Evolutionary conservation across 2,329 filamentous ascomycete species (phyloP), one percentile per base, ranked within the genome.

Genomic region (Colletotrichum lupini): DNA sequence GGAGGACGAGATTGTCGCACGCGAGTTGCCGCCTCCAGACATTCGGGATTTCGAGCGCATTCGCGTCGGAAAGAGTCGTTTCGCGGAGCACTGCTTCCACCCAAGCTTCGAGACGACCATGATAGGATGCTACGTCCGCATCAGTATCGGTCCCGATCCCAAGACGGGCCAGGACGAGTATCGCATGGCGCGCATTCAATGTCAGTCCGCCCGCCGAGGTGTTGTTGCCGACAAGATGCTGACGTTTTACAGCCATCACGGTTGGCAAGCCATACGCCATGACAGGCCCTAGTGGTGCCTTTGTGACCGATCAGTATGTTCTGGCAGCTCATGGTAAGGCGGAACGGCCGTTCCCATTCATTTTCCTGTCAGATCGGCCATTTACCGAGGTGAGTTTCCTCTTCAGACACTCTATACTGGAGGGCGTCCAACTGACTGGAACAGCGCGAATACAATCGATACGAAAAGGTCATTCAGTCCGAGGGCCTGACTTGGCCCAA

Each of bases 31-130:
- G 16, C 92, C 92, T 30, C 91, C 94, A 2, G 91, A 93, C 46
- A 86, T 98, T 24, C 89, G 88, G n/a, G 95, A 98, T 81, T 91
- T 96, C 76, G 93, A 98, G 80, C 91, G 94, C 63, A 91, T 96
- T 66, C 91, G 95, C 70, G 90, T 99, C 72, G 94, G 95, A 62
- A 91, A 97, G 75, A 93, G 90, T 76, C 94, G 95, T 79, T 98
- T 99, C 81, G 93, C 93, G 7, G 92, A 96, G 79, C 93, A 98
- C 68, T 98, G 95, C 87, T 98, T 97, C 85, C 96, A 95, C 77
- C 97, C 97, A 12, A 92, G 92, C 4, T 98, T 99, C 77, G 94
- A 97, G 68, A 86, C 93, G 9, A 89, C 93, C 35, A 93, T 98
- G 78, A 91, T 87, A 19, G 95, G 95, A 64, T 97, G 95, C 82